These are phyloP conservation scores for Claviceps pazoutovae DNA, from an alignment of 2,329 filamentous ascomycete genomes.

Conservation along the genomic window DNA sequence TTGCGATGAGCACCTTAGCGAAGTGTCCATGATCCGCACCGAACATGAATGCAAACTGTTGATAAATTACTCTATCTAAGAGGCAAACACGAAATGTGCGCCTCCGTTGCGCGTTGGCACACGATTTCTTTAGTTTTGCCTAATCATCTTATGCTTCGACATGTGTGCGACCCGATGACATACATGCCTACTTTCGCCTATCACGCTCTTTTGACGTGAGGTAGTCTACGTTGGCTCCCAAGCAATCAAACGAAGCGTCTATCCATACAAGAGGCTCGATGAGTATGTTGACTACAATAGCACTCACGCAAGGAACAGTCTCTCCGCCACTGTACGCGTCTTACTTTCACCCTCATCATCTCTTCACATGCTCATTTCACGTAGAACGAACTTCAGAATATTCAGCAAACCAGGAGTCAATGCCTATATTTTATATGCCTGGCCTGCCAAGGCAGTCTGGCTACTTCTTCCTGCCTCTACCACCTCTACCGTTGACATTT, in stretches of 20 bases:
- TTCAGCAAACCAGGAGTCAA: neutral
- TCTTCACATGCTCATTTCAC: neutral
- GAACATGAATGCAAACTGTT: too few relatives aligned
- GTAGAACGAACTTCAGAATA: neutral
- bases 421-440: neutral
- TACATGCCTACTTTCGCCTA: neutral
- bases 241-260: neutral
- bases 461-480: constrained; percentile 29
- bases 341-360: too few relatives aligned
- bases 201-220: neutral
- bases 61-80: too few relatives aligned
- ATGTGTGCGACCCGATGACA: too few relatives aligned
- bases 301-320: neutral
- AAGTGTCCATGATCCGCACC: too few relatives aligned
- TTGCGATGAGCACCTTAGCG: too few relatives aligned
- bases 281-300: neutral
- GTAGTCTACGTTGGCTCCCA: neutral
- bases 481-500: constrained; percentile 19
- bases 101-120: too few relatives aligned
- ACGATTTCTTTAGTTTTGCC: too few relatives aligned
- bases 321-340: neutral
- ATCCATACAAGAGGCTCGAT: neutral
- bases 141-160: too few relatives aligned
- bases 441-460: neutral
- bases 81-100: too few relatives aligned